These are phyloP conservation scores for Russula griseocarnosa DNA, from an alignment of 768 basidiomycete genomes.

Conservation along the genomic window DNA sequence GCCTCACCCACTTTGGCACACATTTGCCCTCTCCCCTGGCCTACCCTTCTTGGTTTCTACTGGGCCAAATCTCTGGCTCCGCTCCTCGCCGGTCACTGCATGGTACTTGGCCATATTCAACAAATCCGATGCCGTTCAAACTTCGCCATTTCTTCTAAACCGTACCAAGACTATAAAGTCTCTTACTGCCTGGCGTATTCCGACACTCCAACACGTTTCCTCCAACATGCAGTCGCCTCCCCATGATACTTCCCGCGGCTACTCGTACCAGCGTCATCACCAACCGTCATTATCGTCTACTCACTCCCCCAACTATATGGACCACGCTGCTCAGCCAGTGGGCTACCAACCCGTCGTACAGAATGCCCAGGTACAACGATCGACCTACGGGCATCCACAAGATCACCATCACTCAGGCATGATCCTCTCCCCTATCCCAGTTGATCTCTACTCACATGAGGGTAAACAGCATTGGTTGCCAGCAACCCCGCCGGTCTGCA, in stretches of 20 bases:
- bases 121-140: conserved; percentile 26
- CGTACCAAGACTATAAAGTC: conserved; percentile 20
- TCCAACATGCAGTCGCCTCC: conserved; percentile 24
- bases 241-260: conserved; percentile 18
- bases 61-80: conserved; percentile 21
- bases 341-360: conserved; percentile 9
- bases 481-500: background rate
- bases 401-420: conserved; percentile 16
- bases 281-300: conserved; percentile 11
- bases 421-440: background rate
- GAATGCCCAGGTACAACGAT: conserved; percentile 15
- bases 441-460: conserved; percentile 3
- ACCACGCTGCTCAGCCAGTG: conserved; percentile 8
- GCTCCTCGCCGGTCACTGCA: conserved; percentile 20
- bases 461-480: conserved; percentile 2
- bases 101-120: conserved; percentile 17
- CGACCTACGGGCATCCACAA: conserved; percentile 17
- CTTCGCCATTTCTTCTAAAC: conserved; percentile 16
- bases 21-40: conserved; percentile 19
- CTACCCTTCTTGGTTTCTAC: conserved; percentile 15
- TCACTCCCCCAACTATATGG: conserved; percentile 12
- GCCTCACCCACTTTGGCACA: conserved; percentile 16
- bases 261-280: conserved; percentile 22
- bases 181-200: conserved; percentile 11
- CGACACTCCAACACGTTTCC: conserved; percentile 15